Percentiles rank a stretch among this genome's conserved stretches.
These are phyloP conservation scores for Acer negundo DNA, from an alignment of 345 rosid species.

Conservation along the genomic window DNA sequence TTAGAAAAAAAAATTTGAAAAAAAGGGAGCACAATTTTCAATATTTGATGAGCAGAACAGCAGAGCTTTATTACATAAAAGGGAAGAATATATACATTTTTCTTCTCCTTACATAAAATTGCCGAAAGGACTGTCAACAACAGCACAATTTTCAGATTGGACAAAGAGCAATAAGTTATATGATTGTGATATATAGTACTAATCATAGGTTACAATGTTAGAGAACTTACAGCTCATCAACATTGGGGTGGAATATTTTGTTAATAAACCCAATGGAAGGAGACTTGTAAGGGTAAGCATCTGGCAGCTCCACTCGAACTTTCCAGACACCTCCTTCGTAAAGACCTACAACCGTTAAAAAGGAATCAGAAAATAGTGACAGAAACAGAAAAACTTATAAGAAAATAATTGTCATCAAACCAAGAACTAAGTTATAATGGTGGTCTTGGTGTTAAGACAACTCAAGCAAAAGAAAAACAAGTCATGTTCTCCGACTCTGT, in stretches of 20 bases:
- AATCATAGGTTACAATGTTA: not conserved
- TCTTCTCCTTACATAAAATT: not conserved
- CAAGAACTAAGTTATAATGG: not conserved
- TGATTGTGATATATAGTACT: not conserved
- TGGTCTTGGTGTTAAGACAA: not conserved
- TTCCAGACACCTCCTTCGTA: conserved; percentile 45
- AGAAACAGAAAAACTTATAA: not conserved
- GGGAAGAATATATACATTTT: not conserved
- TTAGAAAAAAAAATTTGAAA: not conserved
- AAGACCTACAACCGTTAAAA: conserved; percentile 24
- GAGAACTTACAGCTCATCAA: conserved; percentile 41
- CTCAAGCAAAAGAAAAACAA: not conserved
- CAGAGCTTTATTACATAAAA: not conserved
- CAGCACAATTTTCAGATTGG: not conserved
- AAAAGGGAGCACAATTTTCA: not conserved
- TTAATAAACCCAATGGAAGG: conserved; percentile 43
- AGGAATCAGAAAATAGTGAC: not conserved
- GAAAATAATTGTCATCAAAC: not conserved
- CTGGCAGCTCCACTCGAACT: conserved; percentile 40
- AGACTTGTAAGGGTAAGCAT: conserved; percentile 45
- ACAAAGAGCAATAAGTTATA: not conserved
- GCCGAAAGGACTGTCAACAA: not conserved
- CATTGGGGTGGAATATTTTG: conserved; percentile 44
- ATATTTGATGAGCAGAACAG: not conserved
- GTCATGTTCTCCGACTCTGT: not conserved